Conservation (phyloP, 2,329 filamentous ascomycete genomes). For the Periglandula ipomoeae region DNA sequence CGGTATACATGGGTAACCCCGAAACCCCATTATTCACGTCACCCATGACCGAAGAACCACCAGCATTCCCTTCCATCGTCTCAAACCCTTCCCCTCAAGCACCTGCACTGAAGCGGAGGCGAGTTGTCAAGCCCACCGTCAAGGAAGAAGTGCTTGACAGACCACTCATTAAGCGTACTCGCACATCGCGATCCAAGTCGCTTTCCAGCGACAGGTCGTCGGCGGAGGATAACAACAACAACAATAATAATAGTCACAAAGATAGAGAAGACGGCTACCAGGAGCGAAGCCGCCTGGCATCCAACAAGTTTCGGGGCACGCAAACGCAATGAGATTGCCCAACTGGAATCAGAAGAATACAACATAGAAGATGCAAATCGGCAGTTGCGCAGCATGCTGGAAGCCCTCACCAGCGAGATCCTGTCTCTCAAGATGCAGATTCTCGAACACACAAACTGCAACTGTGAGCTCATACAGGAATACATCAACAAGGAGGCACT, state of each 20-base stretch:
- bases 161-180: neutral
- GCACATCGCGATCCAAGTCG: constrained; percentile 1
- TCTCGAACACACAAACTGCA: constrained; percentile 15
- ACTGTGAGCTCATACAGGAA: constrained; percentile 15
- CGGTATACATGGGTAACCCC: neutral
- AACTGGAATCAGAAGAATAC: constrained; percentile 11
- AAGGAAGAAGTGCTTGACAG: neutral
- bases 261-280: constrained; percentile 4
- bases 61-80: neutral
- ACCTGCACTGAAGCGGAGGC: neutral
- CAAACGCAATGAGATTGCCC: constrained; percentile 12
- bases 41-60: neutral
- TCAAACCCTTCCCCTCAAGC: neutral
- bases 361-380: constrained; percentile 12
- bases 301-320: constrained; percentile 17
- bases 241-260: no score
- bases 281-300: constrained; percentile 16
- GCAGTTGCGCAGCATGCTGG: constrained; percentile 8
- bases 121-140: neutral
- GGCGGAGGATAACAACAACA: neutral
- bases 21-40: neutral
- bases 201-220: neutral
- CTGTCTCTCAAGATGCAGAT: constrained; percentile 16
- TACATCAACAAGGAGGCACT: constrained; percentile 15
- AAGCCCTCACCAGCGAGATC: constrained; percentile 12